These are phyloP conservation scores for Diaporthe vexans DNA, from an alignment of 2,329 filamentous ascomycete species.

Conservation along the genomic window DNA sequence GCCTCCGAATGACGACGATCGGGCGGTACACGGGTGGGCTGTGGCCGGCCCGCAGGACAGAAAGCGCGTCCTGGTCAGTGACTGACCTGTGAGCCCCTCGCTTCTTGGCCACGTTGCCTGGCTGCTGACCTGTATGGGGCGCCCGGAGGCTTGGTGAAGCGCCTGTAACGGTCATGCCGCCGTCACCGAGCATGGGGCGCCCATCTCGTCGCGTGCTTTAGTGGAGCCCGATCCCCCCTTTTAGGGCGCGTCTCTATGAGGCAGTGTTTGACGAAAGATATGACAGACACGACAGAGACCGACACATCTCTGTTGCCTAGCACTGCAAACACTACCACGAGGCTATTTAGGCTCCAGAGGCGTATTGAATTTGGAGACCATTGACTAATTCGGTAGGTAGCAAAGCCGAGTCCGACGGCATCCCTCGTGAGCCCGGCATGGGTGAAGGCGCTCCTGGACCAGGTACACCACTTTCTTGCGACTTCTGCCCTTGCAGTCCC, in stretches of 20 bases:
- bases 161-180: constrained; percentile 33
- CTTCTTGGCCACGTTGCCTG: constrained; percentile 22
- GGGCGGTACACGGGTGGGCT: constrained; percentile 26
- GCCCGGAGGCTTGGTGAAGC: constrained; percentile 17
- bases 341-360: not conserved
- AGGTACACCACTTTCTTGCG: not conserved
- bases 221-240: constrained; percentile 20
- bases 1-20: constrained; percentile 35
- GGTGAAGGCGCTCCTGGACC: not conserved
- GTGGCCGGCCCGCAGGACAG: constrained; percentile 13
- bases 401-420: not conserved
- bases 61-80: constrained; percentile 17
- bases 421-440: not conserved
- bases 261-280: constrained; percentile 26
- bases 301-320: not conserved
- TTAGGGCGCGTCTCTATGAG: constrained; percentile 23
- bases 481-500: constrained; percentile 6
- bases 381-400: constrained; percentile 1
- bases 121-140: constrained; percentile 21
- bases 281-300: constrained; percentile 24
- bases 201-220: constrained; percentile 28
- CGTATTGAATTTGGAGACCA: not conserved
- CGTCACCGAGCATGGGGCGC: constrained; percentile 29
- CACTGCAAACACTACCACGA: not conserved
- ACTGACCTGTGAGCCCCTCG: constrained; percentile 19